Percentiles rank a stretch among this genome's conserved stretches.
Evolutionary conservation across 495 filamentous ascomycete species (phyloP).

Genomic region (Hypoxylon subgilvum): DNA sequence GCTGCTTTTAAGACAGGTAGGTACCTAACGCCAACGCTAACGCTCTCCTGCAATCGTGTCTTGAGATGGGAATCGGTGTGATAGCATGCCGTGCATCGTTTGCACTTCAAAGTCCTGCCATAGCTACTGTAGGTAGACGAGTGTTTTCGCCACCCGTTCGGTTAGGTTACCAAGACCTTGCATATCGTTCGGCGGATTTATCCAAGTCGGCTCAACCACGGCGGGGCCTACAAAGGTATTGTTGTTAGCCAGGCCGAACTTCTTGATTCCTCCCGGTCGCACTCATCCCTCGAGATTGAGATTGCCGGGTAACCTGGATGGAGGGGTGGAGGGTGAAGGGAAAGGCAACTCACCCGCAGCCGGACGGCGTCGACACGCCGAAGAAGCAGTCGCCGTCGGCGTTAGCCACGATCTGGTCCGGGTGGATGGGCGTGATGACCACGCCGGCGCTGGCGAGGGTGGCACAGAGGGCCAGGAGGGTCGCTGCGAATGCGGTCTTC

Average conservation of each 20-base stretch:
- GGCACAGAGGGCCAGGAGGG: slow-evolving; percentile 47
- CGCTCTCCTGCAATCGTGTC: not conserved
- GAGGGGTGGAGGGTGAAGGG: not conserved
- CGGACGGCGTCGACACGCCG: slow-evolving; percentile 54
- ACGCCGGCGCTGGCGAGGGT: slow-evolving; percentile 55
- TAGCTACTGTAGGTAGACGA: too few relatives aligned
- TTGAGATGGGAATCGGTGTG: too few relatives aligned
- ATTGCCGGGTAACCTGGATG: not conserved
- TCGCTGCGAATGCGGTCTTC: slow-evolving; percentile 43
- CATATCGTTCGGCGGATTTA: too few relatives aligned
- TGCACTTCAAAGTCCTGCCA: too few relatives aligned
- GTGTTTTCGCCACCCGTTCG: too few relatives aligned
- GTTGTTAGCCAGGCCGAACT: too few relatives aligned
- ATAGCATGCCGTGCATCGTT: too few relatives aligned
- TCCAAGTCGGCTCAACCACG: not conserved
- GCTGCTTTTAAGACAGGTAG: not conserved
- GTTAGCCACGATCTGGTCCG: slow-evolving; percentile 52
- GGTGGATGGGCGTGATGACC: slow-evolving; percentile 52
- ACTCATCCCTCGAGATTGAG: not conserved
- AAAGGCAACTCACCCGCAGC: slow-evolving; percentile 53
- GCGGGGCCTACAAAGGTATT: not conserved
- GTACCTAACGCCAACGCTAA: slow-evolving; percentile 17
- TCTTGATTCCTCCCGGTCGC: too few relatives aligned
- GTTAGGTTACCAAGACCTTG: too few relatives aligned
- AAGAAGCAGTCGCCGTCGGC: slow-evolving; percentile 54